Evolutionary conservation across 371 early-diverging fungal species (phyloP), one percentile per base, ranked within the genome.

Genomic region (Mucor circinelloides): DNA sequence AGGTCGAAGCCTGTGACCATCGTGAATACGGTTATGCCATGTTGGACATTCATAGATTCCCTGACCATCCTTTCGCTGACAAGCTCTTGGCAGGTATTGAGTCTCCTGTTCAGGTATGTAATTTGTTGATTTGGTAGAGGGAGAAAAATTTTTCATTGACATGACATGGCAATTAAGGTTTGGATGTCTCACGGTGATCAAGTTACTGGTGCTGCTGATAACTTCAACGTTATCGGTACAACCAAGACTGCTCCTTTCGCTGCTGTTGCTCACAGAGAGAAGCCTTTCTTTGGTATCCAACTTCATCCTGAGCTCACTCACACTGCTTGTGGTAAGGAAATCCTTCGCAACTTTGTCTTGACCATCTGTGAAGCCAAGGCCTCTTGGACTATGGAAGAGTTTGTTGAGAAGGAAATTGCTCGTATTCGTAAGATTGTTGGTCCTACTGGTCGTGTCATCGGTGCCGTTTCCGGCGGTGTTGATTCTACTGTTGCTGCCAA

Each of bases 151-250:
- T 38, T 55, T 31, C 38, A 36, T 63, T 44, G 31, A 62, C 52
- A 10, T 7, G 17, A 46, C 7, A 46, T 3, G 1, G 9, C 17
- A 30, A 23, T 40, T 55, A 69, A 90, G 85, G 95, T 96, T 67
- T 98, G 99, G 99, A 98, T 98, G 99, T 91, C 92, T 78, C 99
- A 98, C 78, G 97, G 97, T 69, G 97, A 98, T 85, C 96, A 96
- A 78, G 85, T 98, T 40, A 84, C 91, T 67, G 79, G 82, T 67
- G 79, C 91, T 34, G 96, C 97, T n/a, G 74, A 79, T 15, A 94
- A 91, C 60, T 97, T 97, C 89, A 81, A 78, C 36, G 87, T 93
- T 42, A 90, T 95, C 73, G 97, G 95, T 60, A 81, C 85, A 64
- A 97, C 99, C 65, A 73, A 79, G 66, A 96, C 95, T 40, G 91